Evolutionary conservation across 1,284 basidiomycete species (phyloP).

Genomic region (Ceratobasidium sp.): DNA sequence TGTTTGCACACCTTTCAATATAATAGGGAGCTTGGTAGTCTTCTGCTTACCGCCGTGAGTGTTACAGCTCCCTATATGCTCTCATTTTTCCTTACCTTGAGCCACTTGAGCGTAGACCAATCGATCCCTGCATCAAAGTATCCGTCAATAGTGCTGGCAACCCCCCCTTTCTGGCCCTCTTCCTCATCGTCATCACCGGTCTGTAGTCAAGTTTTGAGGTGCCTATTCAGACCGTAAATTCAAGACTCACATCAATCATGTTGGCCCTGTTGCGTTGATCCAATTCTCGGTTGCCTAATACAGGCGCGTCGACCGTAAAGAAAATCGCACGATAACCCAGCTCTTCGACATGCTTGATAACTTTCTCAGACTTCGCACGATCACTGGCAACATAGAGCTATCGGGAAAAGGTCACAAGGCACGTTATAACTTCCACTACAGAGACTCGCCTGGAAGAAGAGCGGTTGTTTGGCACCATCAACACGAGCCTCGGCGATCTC

Average conservation of each 20-base stretch:
- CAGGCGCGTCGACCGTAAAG: constrained; percentile 50
- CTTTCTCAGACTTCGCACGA: constrained; percentile 54
- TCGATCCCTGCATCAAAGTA: constrained; percentile 44
- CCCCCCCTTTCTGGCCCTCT: constrained; percentile 38
- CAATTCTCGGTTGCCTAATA: constrained; percentile 55
- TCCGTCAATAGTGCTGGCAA: constrained; percentile 41
- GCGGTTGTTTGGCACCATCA: constrained; percentile 50
- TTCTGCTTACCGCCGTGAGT: constrained; percentile 40
- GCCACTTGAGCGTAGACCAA: constrained; percentile 43
- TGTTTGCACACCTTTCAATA: constrained; percentile 59
- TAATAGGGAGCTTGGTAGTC: constrained; percentile 54
- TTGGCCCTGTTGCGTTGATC: constrained; percentile 52
- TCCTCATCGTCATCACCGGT: constrained; percentile 33
- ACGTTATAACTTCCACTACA: neutral
- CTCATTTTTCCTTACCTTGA: constrained; percentile 40
- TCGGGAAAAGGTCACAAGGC: constrained; percentile 36
- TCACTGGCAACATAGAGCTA: constrained; percentile 64
- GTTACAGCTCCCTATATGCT: neutral
- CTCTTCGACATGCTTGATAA: constrained; percentile 56
- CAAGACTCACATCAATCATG: constrained; percentile 43
- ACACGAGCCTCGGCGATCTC: constrained; percentile 56
- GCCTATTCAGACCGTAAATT: too few relatives aligned
- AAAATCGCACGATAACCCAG: constrained; percentile 54
- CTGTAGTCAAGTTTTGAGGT: constrained; percentile 26
- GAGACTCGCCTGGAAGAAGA: constrained; percentile 51